Evolutionary conservation across 176 grass and related monocot species (phyloP).

Genomic region (Aegilops umbellulata): DNA sequence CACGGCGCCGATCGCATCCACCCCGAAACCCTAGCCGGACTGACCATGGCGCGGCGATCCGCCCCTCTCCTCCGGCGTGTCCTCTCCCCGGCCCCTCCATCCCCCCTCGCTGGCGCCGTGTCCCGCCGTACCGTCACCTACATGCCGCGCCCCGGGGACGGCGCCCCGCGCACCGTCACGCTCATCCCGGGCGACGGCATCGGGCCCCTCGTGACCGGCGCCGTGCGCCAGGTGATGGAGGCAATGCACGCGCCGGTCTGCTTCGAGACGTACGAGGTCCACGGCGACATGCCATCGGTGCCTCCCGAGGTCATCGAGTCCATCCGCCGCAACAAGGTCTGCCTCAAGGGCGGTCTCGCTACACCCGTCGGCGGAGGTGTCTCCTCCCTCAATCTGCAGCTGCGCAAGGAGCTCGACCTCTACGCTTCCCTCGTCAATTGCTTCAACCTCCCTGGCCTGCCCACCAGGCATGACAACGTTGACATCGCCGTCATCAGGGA

Average conservation of each 20-base stretch:
- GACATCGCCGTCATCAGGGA: conserved; percentile 99
- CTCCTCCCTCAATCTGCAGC: conserved; percentile 84
- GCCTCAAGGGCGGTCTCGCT: conserved; percentile 83
- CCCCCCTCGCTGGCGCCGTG: conserved; percentile 22
- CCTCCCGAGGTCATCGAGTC: conserved; percentile 77
- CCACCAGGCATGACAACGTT: conserved; percentile 86
- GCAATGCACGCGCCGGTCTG: conserved; percentile 90
- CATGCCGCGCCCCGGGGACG: conserved; percentile 94
- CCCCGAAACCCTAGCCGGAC: conserved; percentile 50
- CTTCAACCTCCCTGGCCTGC: conserved; percentile 85
- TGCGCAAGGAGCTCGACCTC: conserved; percentile 96
- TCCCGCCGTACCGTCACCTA: conserved; percentile 76
- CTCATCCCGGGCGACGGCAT: conserved; percentile 90
- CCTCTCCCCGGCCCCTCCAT: conserved; percentile 6
- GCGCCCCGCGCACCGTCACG: conserved; percentile 71
- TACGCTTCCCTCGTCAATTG: conserved; percentile 94
- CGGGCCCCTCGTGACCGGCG: conserved; percentile 85
- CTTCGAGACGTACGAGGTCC: conserved; percentile 86
- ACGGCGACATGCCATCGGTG: conserved; percentile 73
- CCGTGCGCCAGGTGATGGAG: conserved; percentile 89
- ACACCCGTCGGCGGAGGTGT: conserved; percentile 88
- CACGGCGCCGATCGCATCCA: conserved; percentile 23
- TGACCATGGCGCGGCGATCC: conserved; percentile 74
- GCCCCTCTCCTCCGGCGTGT: conserved; percentile 60
- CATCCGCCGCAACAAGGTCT: conserved; percentile 90